phyloP scores from a whole-genome alignment of 441 rosid species.

The Eruca vesicaria region DNA sequence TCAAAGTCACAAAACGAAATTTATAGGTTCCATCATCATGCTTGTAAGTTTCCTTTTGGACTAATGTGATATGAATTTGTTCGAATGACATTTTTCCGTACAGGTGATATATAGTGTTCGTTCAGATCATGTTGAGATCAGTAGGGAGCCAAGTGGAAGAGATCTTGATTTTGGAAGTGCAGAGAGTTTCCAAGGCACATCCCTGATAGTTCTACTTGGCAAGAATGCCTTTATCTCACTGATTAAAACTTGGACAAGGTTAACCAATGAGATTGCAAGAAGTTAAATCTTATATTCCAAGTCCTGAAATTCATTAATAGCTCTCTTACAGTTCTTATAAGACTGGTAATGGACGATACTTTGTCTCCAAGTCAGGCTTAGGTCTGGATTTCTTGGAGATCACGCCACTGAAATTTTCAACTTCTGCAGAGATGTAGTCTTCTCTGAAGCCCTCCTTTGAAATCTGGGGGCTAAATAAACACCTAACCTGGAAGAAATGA shows the following conservation, averaged over 20 bases:
- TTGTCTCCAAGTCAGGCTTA: slow-evolving; percentile 88
- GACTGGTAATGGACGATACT: slow-evolving; percentile 82
- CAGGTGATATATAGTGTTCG: too few species aligned
- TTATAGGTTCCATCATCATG: too few species aligned
- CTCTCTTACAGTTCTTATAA: slow-evolving; percentile 68
- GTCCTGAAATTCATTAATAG: slow-evolving; percentile 49
- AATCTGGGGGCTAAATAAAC: too few species aligned
- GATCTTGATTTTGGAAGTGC: slow-evolving; percentile 54
- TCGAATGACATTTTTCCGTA: too few species aligned
- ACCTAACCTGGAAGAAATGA: slow-evolving; percentile 64
- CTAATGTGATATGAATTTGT: too few species aligned
- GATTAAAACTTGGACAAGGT: slow-evolving; percentile 77
- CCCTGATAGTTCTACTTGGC: slow-evolving; percentile 90
- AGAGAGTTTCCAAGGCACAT: slow-evolving; percentile 70
- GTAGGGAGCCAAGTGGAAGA: slow-evolving; percentile 45
- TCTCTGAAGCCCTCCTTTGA: too few species aligned
- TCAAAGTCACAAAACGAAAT: too few species aligned
- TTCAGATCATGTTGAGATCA: too few species aligned
- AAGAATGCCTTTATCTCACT: slow-evolving; percentile 81
- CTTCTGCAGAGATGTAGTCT: slow-evolving; percentile 82
- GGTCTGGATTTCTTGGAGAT: slow-evolving; percentile 57
- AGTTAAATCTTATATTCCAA: slow-evolving; percentile 40
- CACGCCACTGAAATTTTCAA: slow-evolving; percentile 44
- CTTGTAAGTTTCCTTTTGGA: too few species aligned
- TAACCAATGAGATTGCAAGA: slow-evolving; percentile 82